phyloP scores from a whole-genome alignment of 176 grass and related monocot species.

The Thalia dealbata region DNA sequence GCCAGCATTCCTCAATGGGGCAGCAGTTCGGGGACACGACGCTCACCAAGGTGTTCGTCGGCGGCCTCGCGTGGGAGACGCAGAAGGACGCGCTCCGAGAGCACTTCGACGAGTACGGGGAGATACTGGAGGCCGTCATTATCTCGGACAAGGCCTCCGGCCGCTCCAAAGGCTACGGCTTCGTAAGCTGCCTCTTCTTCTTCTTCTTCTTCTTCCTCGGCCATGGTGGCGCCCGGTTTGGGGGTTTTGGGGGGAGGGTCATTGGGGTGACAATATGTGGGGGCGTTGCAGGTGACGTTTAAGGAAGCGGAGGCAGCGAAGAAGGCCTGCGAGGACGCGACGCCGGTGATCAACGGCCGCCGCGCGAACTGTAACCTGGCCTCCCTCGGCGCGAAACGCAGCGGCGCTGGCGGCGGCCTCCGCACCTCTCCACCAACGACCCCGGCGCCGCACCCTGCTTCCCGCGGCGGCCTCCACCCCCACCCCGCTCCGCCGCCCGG shows the following conservation, averaged over 20 bases:
- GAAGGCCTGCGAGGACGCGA: constrained; percentile 84
- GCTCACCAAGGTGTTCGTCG: constrained; percentile 97
- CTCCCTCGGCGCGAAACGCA: constrained; percentile 80
- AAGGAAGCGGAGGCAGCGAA: constrained; percentile 88
- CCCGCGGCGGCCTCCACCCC: background rate
- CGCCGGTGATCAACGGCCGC: constrained; percentile 81
- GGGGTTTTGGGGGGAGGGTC: background rate
- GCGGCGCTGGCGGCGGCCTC: constrained; percentile 25
- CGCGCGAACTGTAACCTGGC: constrained; percentile 98
- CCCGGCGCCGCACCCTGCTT: constrained; percentile 33
- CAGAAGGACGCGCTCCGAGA: constrained; percentile 91
- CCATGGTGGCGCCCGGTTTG: background rate
- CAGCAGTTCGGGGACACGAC: constrained; percentile 78
- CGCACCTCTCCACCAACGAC: constrained; percentile 66
- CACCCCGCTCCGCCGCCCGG: background rate
- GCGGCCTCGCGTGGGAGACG: constrained; percentile 95
- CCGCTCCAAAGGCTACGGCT: constrained; percentile 98
- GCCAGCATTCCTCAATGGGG: background rate
- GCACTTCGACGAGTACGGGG: constrained; percentile 88
- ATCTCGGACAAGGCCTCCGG: constrained; percentile 99
- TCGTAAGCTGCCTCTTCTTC: constrained; percentile 22
- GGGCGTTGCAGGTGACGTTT: constrained; percentile 59
- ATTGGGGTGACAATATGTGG: background rate
- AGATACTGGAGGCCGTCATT: constrained; percentile 97
- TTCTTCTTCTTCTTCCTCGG: background rate